These are phyloP conservation scores for Puya raimondii DNA, from an alignment of 176 grass and related monocot species.

Conservation along the genomic window DNA sequence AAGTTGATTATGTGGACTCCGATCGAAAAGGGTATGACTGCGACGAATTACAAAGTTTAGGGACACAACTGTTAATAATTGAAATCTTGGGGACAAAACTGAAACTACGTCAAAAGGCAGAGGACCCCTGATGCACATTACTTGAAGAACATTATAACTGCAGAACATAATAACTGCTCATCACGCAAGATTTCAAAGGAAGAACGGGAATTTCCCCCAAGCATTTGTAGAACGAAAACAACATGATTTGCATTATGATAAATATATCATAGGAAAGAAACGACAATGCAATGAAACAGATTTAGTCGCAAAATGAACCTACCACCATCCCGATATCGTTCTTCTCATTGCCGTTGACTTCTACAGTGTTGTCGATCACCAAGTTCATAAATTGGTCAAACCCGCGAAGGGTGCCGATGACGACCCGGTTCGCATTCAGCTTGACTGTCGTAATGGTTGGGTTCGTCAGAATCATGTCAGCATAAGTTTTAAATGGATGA, in stretches of 20 bases:
- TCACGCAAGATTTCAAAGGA: too few species aligned
- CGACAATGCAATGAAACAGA: not conserved
- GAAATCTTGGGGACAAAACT: too few species aligned
- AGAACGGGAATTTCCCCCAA: not conserved
- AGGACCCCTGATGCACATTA: too few species aligned
- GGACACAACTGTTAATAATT: too few species aligned
- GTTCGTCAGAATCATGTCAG: not conserved
- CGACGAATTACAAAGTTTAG: too few species aligned
- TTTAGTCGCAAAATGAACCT: conserved; percentile 13
- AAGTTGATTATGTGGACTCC: too few species aligned
- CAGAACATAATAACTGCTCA: too few species aligned
- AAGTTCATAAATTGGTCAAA: conserved; percentile 99
- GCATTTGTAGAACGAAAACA: not conserved
- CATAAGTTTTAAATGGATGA: not conserved
- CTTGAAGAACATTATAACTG: too few species aligned
- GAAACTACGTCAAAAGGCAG: too few species aligned
- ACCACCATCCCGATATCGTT: conserved; percentile 97
- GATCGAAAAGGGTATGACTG: too few species aligned
- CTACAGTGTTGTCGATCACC: conserved; percentile 79
- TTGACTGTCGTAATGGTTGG: conserved; percentile 44
- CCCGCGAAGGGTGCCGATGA: conserved; percentile 75
- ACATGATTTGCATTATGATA: not conserved
- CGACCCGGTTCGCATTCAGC: conserved; percentile 81
- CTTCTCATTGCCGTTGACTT: conserved; percentile 79
- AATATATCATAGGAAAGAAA: not conserved